A percentile compares a stretch with the other conserved stretches of the same genome.
Evolutionary conservation across 345 rosid species (phyloP).

Genomic region (Excoecaria cochinchinensis): DNA sequence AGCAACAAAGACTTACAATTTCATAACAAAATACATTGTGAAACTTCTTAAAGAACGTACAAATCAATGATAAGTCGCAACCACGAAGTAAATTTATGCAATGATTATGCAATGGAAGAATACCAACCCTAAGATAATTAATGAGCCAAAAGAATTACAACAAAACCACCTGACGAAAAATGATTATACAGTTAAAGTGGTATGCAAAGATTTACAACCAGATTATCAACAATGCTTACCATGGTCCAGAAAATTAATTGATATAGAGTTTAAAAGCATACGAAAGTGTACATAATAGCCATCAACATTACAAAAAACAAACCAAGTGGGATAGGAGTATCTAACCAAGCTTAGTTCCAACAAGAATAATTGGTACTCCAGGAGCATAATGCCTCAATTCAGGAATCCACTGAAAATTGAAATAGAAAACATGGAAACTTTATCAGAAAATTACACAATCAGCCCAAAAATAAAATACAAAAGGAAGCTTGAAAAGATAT

Average conservation of each 20-base stretch:
- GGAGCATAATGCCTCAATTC: slow-evolving; percentile 88
- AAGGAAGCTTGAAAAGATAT: neutral
- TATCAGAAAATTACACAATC: slow-evolving; percentile 22
- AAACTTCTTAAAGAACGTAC: neutral
- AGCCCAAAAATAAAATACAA: neutral
- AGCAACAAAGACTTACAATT: neutral
- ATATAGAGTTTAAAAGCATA: neutral
- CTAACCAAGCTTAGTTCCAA: slow-evolving; percentile 62
- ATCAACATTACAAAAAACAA: neutral
- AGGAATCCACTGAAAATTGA: slow-evolving; percentile 78
- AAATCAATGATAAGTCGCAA: neutral
- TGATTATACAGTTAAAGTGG: neutral
- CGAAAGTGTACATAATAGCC: neutral
- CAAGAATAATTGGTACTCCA: slow-evolving; percentile 60
- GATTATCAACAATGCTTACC: neutral
- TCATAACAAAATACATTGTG: neutral
- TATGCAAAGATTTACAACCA: neutral
- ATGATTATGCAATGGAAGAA: neutral
- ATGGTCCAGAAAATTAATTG: neutral
- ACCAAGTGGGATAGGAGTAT: slow-evolving; percentile 12
- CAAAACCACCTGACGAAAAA: neutral
- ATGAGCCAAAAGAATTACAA: neutral
- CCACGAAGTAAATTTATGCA: neutral
- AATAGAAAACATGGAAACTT: slow-evolving; percentile 17
- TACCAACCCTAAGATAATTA: slow-evolving; percentile 4